phyloP scores from a whole-genome alignment of 805 yeast genomes.

The Ogataea henricii region DNA sequence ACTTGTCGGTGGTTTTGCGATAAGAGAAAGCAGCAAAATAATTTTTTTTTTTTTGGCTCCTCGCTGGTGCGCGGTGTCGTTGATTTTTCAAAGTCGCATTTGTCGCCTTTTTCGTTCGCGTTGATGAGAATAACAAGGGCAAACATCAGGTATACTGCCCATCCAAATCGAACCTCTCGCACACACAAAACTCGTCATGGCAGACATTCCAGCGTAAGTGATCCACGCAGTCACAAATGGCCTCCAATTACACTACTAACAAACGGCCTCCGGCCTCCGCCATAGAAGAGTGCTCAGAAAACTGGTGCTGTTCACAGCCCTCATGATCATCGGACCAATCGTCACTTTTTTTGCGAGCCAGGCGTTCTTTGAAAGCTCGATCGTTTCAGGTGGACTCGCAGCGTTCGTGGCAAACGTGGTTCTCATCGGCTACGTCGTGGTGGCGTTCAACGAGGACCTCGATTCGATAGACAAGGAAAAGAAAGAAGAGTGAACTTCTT shows the following conservation, averaged over 20 bases:
- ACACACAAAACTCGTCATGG: slow-evolving; percentile 26
- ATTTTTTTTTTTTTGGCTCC: background rate
- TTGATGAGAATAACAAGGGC: no score
- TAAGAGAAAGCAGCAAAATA: background rate
- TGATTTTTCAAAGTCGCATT: background rate
- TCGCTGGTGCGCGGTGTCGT: slow-evolving; percentile 1
- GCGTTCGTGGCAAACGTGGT: slow-evolving; percentile 77
- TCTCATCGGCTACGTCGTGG: slow-evolving; percentile 68
- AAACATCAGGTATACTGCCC: no score
- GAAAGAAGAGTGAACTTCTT: slow-evolving; percentile 30
- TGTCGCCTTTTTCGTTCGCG: slow-evolving; percentile 1
- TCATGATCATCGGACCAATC: slow-evolving; percentile 73
- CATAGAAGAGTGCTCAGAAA: slow-evolving; percentile 63
- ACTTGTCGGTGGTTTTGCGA: background rate
- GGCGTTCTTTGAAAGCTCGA: slow-evolving; percentile 46
- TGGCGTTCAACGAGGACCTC: slow-evolving; percentile 69
- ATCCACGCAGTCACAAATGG: background rate
- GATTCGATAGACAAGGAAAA: slow-evolving; percentile 41
- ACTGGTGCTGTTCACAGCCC: slow-evolving; percentile 70
- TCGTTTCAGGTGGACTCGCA: slow-evolving; percentile 78
- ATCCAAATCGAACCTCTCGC: no score
- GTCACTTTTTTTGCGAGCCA: slow-evolving; percentile 53
- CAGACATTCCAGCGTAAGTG: slow-evolving; percentile 40
- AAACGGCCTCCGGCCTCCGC: background rate
- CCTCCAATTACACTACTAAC: background rate